Evolutionary conservation across 2,329 filamentous ascomycete genomes (phyloP), one percentile per base, ranked within the genome.

Genomic region (Trichoderma sp.): DNA sequence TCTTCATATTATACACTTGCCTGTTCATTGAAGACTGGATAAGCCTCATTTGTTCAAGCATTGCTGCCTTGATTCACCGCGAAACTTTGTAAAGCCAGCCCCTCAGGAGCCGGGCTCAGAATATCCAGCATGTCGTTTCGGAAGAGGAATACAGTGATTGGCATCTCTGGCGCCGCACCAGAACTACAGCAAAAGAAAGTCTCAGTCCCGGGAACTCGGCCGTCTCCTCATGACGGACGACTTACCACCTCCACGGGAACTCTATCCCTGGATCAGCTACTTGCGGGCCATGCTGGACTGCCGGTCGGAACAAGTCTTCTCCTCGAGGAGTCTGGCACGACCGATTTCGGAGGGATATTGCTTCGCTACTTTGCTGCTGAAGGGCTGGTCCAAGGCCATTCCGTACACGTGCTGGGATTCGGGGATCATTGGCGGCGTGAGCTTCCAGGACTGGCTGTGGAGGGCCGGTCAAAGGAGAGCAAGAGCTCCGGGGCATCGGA

Each of bases 161-260:
- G 76, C 45, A 66, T 76, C 7, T 57, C 75, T 1, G 70, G 70
- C 14, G 63, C 70, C 4, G 65, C 71, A 9, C 62, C 71, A 4
- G 51, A 61, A 55, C 57, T 67, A 7, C 70, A 73, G 47, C 73
- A 72, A 56, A 78, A 79, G 66, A 77, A 75, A 66, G 72, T 76
- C 21, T 77, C 80, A 45, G 71, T 78, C 2, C 75, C 78, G 0
- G 85, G 84, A 21, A 83, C 93, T 24, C 88, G 94, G 57, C 92
- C 94, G 17, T 99, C 95, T 14, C 92, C 93, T 54, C 81, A 96
- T 39, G 93, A 97, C 74, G 94, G 94, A 64, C 88, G 93, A 55
- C 83, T 88, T 44, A 96, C 92, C 7, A 98, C 91, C 2, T 99
- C 95, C 0, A 98, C 95, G 0, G 95, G 95, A 24, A 94, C 92